Evolutionary conservation across 164 flowering plant species (phyloP).

Genomic region (Nymphaea colorata): DNA sequence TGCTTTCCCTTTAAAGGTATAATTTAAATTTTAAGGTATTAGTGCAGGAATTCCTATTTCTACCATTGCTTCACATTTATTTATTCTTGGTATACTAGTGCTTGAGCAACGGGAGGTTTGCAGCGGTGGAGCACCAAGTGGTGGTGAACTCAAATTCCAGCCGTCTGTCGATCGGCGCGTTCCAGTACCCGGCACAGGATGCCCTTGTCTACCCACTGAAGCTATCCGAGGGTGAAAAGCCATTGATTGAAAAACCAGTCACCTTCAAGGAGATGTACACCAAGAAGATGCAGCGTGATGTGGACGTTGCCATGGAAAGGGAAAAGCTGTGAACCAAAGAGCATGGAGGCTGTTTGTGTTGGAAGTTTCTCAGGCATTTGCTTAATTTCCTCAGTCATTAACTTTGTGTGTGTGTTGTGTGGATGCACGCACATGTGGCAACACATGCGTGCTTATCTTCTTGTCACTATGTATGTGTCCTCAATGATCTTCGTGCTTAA

Average conservation of each 20-base stretch:
- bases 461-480: no score
- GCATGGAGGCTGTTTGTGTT: no score
- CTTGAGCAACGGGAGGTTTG: slow-evolving; percentile 6
- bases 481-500: no score
- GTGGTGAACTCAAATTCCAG: slow-evolving; percentile 5
- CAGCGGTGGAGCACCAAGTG: slow-evolving; percentile 5
- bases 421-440: no score
- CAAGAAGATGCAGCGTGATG: slow-evolving; percentile 5
- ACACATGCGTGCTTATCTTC: no score
- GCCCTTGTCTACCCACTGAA: slow-evolving; percentile 5
- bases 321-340: background rate
- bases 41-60: no score
- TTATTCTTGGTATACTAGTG: no score
- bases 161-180: slow-evolving; percentile 3
- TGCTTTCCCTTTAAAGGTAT: background rate
- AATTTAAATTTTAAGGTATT: no score
- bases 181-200: slow-evolving; percentile 6
- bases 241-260: slow-evolving; percentile 3
- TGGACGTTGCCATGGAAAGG: background rate
- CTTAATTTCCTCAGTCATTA: no score
- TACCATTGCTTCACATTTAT: no score
- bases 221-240: slow-evolving; percentile 4
- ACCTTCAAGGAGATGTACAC: slow-evolving; percentile 5
- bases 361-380: no score
- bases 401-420: no score